Percentiles rank a stretch among this genome's conserved stretches.
phyloP scores from a whole-genome alignment of 768 basidiomycete genomes.

The Saitozyma podzolica region DNA sequence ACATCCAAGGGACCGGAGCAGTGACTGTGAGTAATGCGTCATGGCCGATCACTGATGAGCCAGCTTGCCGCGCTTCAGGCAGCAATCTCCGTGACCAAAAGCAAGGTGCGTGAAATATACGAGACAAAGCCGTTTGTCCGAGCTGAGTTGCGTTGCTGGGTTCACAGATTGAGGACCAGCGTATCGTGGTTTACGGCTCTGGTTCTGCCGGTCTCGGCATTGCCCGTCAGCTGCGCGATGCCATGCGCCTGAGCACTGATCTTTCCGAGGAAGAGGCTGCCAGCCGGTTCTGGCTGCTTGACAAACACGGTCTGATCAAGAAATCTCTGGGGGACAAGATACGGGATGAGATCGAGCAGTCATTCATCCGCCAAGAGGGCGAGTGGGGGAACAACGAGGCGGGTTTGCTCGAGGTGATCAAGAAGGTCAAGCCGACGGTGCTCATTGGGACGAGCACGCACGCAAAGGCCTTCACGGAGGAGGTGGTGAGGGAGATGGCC shows the following conservation, averaged over 20 bases:
- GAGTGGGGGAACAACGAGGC: conserved; percentile 58
- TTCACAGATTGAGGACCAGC: conserved; percentile 66
- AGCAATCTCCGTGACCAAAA: conserved; percentile 57
- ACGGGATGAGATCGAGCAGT: conserved; percentile 56
- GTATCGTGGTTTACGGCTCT: conserved; percentile 75
- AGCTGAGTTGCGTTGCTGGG: background rate
- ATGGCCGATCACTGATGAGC: conserved; percentile 2
- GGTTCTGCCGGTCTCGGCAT: conserved; percentile 73
- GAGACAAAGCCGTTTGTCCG: background rate
- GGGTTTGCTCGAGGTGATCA: conserved; percentile 67
- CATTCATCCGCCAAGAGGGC: conserved; percentile 59
- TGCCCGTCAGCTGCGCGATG: conserved; percentile 68
- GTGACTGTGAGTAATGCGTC: conserved; percentile 39
- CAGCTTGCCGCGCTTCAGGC: conserved; percentile 50
- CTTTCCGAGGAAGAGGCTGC: conserved; percentile 64
- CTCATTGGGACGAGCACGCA: conserved; percentile 82
- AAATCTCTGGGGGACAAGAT: conserved; percentile 56
- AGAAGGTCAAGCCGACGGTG: conserved; percentile 72
- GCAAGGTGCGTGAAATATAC: conserved; percentile 58
- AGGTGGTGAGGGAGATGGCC: conserved; percentile 63
- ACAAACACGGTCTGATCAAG: conserved; percentile 66
- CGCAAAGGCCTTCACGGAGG: conserved; percentile 73
- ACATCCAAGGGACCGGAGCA: conserved; percentile 60
- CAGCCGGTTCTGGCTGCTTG: conserved; percentile 69
- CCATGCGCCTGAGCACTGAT: conserved; percentile 60